Evolutionary conservation across 176 grass and related monocot species (phyloP).

Genomic region (Aegilops longissima): DNA sequence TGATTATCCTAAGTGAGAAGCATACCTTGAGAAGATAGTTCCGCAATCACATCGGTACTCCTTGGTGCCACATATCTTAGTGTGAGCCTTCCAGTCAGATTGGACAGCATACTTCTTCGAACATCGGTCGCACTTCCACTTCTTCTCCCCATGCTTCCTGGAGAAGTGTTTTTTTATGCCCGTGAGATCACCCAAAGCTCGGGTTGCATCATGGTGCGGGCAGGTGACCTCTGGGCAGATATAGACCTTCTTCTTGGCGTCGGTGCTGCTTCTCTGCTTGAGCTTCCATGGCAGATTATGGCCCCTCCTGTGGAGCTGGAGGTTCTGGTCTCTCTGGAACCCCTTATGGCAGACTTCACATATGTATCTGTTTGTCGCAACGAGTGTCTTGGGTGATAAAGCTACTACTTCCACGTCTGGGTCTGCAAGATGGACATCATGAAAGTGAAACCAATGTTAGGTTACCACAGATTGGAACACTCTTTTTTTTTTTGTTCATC

Average conservation of each 20-base stretch:
- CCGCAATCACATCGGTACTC: conserved; percentile 70
- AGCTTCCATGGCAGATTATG: conserved; percentile 78
- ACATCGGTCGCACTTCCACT: conserved; percentile 70
- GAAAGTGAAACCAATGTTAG: conserved; percentile 18
- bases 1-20: conserved; percentile 8
- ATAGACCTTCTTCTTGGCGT: conserved; percentile 57
- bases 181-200: conserved; percentile 57
- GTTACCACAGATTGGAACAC: not conserved
- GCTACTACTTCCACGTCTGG: conserved; percentile 59
- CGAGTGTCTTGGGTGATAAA: conserved; percentile 61
- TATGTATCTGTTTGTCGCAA: conserved; percentile 60
- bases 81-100: conserved; percentile 72
- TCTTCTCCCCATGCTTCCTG: conserved; percentile 75
- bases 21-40: conserved; percentile 67
- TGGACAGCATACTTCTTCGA: conserved; percentile 78
- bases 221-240: conserved; percentile 60
- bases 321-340: conserved; percentile 73
- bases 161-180: conserved; percentile 72
- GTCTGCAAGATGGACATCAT: conserved; percentile 36
- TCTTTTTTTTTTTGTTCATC: not conserved
- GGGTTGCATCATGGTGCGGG: conserved; percentile 51
- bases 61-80: conserved; percentile 68
- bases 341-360: conserved; percentile 69
- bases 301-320: conserved; percentile 69
- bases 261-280: conserved; percentile 60